Base-by-base conservation (phyloP, 306 rosid species). In the Inga laurina region DNA sequence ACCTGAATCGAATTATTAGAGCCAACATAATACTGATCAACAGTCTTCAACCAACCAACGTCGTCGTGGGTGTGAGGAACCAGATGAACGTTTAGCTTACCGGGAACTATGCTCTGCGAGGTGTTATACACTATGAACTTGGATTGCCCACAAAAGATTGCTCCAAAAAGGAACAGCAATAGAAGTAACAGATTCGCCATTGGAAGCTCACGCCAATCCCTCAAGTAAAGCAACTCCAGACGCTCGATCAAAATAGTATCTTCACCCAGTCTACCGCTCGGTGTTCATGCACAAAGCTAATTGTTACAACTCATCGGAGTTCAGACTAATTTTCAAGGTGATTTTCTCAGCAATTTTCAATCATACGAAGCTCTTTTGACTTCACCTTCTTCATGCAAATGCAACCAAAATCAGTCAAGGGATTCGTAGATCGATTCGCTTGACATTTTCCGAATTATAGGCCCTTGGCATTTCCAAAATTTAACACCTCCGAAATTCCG, bases 21-120 rank as follows among this genome's bases (percentile, higher is more conserved):
- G 69, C 97, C 97, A 87, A 93, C 94, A 24, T 93, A 91, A 91
- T 93, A 93, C 90, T 93, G 97, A 71, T 93, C 97, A 69, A 93
- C 74, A 12, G 97, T 93, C 87, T 93, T 93, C 90, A 93, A 84
- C 97, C 97, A 91, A 0, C 97, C 97, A 48, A 93, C 97, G 54
- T 93, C 97, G 62, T 93, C 97, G 57, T 93, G 97, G 39, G 89
- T 84, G 48, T 93, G 97, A 82, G 97, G 84, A 45, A 93, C 97
- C 76, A 93, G 85, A 83, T 93, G 97, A 83, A 93, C 94, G 27
- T 93, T 93, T 74, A 93, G 88, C 82, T 90, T 93, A 14, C 84
- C 97, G 35, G 88, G 83, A 11, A 91, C 97, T 34, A 88, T 43
- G 9, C 86, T 72, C 78, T 90, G 89, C 10, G 96, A 88, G 3